Percentiles rank a stretch among this genome's conserved stretches.
These are phyloP conservation scores for Tulasnella sp. DNA, from an alignment of 768 basidiomycete genomes.

Conservation along the genomic window DNA sequence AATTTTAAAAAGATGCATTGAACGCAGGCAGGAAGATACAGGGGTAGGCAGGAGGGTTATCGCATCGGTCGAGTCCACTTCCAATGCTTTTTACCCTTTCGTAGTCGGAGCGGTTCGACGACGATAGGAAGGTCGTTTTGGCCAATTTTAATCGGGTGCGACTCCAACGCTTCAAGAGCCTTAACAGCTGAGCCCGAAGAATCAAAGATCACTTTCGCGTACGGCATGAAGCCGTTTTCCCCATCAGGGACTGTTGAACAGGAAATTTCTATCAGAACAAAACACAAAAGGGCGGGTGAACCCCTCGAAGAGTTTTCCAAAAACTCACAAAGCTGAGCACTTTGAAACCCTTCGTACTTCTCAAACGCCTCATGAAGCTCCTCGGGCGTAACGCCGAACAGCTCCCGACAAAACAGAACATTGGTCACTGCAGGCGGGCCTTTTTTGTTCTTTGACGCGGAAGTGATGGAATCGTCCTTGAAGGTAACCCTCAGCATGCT, in stretches of 20 bases:
- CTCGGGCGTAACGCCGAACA: not conserved
- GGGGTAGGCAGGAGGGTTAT: not conserved
- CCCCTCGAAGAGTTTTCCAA: too few relatives aligned
- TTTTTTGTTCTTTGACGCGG: not conserved
- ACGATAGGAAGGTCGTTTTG: not conserved
- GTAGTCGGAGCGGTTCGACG: not conserved
- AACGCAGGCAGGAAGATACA: not conserved
- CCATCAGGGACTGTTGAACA: not conserved
- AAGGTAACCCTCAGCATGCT: not conserved
- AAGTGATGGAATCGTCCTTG: too few relatives aligned
- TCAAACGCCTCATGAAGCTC: not conserved
- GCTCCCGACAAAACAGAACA: slow-evolving; percentile 6
- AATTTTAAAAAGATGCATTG: not conserved
- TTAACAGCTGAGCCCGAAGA: not conserved
- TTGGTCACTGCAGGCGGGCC: not conserved
- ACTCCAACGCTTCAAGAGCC: not conserved
- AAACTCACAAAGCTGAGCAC: not conserved
- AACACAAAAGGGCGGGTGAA: not conserved
- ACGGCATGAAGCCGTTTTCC: slow-evolving; percentile 7
- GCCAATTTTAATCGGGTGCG: not conserved
- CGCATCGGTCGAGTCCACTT: not conserved
- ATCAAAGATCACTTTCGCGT: slow-evolving; percentile 2
- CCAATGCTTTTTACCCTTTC: not conserved
- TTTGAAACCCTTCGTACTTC: not conserved
- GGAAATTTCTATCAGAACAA: not conserved